Percentiles rank a stretch among this genome's conserved stretches.
Conservation (phyloP, 2,329 filamentous ascomycete species). For the Alternaria atra region DNA sequence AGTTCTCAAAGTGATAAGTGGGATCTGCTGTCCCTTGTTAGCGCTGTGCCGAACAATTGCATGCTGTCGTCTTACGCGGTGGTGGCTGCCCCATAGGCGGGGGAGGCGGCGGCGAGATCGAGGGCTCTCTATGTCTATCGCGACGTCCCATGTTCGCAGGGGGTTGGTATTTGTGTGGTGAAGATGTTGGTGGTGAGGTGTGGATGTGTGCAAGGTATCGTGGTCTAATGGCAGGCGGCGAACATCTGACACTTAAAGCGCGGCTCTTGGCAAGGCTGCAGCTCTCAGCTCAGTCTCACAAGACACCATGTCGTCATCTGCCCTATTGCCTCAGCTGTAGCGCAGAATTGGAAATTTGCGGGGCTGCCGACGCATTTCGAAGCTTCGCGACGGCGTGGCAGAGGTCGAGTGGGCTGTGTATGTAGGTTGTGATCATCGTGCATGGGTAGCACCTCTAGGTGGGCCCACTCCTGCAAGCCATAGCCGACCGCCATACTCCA, state of each 20-base stretch:
- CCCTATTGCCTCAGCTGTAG: constrained; percentile 17
- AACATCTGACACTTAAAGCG: constrained; percentile 25
- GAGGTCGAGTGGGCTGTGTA: constrained; percentile 23
- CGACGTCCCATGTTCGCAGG: constrained; percentile 30
- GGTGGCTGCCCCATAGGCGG: constrained; percentile 30
- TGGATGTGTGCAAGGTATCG: constrained; percentile 2
- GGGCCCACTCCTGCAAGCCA: constrained; percentile 15
- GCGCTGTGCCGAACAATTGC: neutral
- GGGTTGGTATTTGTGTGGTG: neutral
- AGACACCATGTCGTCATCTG: constrained; percentile 29
- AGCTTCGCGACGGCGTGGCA: constrained; percentile 26
- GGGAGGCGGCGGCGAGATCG: constrained; percentile 26
- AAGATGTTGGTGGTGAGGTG: neutral
- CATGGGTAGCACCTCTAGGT: constrained; percentile 15
- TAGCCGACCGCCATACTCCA: constrained; percentile 4
- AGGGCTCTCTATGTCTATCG: constrained; percentile 17
- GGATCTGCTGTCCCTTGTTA: constrained; percentile 24
- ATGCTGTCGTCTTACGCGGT: neutral
- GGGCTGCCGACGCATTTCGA: constrained; percentile 19
- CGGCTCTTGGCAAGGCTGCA: constrained; percentile 10
- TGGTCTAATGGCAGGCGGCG: constrained; percentile 6
- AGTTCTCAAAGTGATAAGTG: constrained; percentile 39
- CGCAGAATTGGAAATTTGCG: constrained; percentile 15
- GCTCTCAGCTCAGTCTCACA: constrained; percentile 14
- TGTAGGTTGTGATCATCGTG: constrained; percentile 27